Conservation (phyloP, 805 yeast genomes). For the Kuraishia capsulata region DNA sequence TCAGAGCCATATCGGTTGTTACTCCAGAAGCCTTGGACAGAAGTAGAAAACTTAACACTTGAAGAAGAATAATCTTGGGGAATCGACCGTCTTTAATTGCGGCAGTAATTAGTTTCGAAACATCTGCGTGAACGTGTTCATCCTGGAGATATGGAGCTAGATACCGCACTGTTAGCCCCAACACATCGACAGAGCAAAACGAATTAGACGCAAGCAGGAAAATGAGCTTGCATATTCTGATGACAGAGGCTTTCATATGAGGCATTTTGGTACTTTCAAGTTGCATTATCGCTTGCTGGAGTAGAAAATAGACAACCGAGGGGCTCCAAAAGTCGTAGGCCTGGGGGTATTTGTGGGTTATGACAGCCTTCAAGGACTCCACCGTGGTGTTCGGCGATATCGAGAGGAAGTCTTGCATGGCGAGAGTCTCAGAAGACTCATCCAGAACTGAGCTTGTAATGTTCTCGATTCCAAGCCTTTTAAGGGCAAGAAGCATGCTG, state of each 20-base stretch:
- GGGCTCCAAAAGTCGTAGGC: conserved; percentile 24
- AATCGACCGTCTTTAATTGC: no score
- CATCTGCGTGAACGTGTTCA: neutral
- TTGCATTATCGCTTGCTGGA: conserved; percentile 21
- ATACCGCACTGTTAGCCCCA: conserved; percentile 9
- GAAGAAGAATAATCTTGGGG: no score
- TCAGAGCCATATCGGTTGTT: no score
- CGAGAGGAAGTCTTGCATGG: no score
- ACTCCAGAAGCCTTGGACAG: no score
- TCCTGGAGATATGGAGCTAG: neutral
- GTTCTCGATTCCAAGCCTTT: neutral
- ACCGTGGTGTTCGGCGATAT: conserved; percentile 4
- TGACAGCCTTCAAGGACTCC: conserved; percentile 3
- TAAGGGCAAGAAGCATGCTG: neutral
- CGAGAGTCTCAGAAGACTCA: no score
- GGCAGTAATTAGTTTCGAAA: no score
- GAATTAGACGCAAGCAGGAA: conserved; percentile 16
- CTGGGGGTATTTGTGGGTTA: conserved; percentile 13
- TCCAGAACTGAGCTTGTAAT: no score
- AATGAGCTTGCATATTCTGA: conserved; percentile 30
- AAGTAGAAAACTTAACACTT: no score
- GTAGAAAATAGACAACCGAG: conserved; percentile 25
- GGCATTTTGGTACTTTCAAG: conserved; percentile 13
- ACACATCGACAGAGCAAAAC: conserved; percentile 11
- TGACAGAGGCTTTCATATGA: conserved; percentile 13